Evolutionary conservation across 139 green algal genomes (phyloP), one percentile per base, ranked within the genome.

Genomic region (Klebsormidium nitens): DNA sequence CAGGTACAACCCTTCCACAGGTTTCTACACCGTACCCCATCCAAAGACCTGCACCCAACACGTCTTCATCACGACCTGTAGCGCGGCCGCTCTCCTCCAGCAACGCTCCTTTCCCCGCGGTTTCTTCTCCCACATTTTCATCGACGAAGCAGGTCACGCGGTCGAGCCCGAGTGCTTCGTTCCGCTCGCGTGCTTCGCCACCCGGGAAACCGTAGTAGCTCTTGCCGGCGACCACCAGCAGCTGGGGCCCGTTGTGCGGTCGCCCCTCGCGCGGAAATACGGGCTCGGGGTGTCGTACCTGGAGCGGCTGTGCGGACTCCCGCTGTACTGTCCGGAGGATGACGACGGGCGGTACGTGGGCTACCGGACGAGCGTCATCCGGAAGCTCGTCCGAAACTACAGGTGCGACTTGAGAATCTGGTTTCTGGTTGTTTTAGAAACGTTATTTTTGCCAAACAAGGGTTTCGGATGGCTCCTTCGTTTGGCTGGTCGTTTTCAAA

Each of bases 351-450:
- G n/a, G n/a, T n/a, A n/a, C n/a, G n/a, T n/a, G n/a, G 36, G 64
- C 8, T 72, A 72, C 55, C 32, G 71, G 28, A 31, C 47, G 3
- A 26, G 14, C 31, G 36, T 26, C 0, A 65, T 74, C 3, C 71
- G 57, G 39, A 86, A 84, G 78, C 79, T 95, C 46, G 60, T 90
- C 3, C 62, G 60, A 52, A 95, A 95, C 86, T 95, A 93, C 84
- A 82, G 89, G 50, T n/a, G n/a, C n/a, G n/a, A n/a, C n/a, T n/a
- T n/a, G n/a, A n/a, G n/a, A n/a, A n/a, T n/a, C n/a, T n/a, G n/a
- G n/a, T n/a, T n/a, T n/a, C n/a, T n/a, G n/a, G n/a, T n/a, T n/a
- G n/a, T n/a, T n/a, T n/a, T n/a, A n/a, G n/a, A n/a, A n/a, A n/a
- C n/a, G n/a, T n/a, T n/a, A n/a, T n/a, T n/a, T n/a, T n/a, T n/a